These are phyloP conservation scores for Sarocladium strictum DNA, from an alignment of 2,329 filamentous ascomycete species.

Conservation along the genomic window DNA sequence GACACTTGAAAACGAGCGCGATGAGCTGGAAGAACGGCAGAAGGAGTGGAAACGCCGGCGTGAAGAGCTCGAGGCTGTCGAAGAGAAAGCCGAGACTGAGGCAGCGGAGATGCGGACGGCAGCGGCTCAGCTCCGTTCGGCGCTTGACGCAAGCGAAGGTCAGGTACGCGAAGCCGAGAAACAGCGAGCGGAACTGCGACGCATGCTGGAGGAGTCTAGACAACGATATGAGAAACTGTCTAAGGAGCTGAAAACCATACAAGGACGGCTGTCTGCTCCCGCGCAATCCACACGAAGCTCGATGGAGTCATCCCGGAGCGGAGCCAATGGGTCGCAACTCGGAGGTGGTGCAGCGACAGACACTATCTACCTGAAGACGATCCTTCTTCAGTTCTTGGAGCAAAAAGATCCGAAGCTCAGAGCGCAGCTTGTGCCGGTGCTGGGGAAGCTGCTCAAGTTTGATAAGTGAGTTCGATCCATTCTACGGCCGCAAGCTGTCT, in stretches of 20 bases:
- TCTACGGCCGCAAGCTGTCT: background rate
- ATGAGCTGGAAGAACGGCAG: slow-evolving; percentile 69
- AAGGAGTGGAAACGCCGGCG: slow-evolving; percentile 67
- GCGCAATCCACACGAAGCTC: slow-evolving; percentile 39
- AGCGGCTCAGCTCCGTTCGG: slow-evolving; percentile 70
- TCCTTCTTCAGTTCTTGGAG: slow-evolving; percentile 75
- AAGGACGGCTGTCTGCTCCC: slow-evolving; percentile 37
- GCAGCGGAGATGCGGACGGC: slow-evolving; percentile 68
- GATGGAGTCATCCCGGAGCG: slow-evolving; percentile 30
- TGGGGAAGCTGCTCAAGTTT: slow-evolving; percentile 71
- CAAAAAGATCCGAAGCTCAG: slow-evolving; percentile 73
- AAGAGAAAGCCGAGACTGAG: slow-evolving; percentile 66
- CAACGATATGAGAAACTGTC: slow-evolving; percentile 72
- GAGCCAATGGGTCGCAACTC: slow-evolving; percentile 22
- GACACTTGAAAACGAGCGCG: slow-evolving; percentile 65
- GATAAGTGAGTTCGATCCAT: slow-evolving; percentile 57
- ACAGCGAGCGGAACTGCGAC: slow-evolving; percentile 69
- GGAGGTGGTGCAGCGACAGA: slow-evolving; percentile 30
- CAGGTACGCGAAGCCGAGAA: slow-evolving; percentile 79
- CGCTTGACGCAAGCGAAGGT: slow-evolving; percentile 81
- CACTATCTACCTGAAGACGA: slow-evolving; percentile 70
- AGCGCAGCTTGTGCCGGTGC: slow-evolving; percentile 68
- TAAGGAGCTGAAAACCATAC: slow-evolving; percentile 54
- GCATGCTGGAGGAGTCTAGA: slow-evolving; percentile 71
- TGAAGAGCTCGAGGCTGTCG: slow-evolving; percentile 68